Evolutionary conservation across 2,329 filamentous ascomycete genomes (phyloP).

Genomic region (Fusarium azukiicola): DNA sequence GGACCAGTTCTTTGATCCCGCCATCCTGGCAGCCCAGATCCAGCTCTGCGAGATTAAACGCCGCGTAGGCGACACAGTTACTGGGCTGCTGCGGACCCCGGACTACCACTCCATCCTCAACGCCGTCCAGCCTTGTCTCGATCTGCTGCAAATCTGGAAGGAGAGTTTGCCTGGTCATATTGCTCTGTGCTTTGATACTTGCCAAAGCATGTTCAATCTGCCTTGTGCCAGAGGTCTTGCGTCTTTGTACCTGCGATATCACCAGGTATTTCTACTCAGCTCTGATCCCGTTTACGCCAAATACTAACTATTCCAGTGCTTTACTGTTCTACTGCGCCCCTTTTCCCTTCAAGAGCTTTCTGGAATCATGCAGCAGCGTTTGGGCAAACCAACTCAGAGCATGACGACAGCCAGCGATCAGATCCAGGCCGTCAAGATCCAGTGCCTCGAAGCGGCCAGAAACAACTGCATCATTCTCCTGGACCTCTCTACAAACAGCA

Average conservation of each 20-base stretch:
- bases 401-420: constrained; percentile 12
- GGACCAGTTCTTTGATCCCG: constrained; percentile 28
- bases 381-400: constrained; percentile 11
- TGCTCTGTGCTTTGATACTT: constrained; percentile 20
- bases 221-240: constrained; percentile 30
- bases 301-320: constrained; percentile 13
- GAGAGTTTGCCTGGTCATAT: constrained; percentile 16
- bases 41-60: constrained; percentile 32
- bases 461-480: constrained; percentile 27
- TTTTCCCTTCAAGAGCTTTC: constrained; percentile 34
- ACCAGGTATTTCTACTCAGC: constrained; percentile 18
- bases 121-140: constrained; percentile 8
- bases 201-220: constrained; percentile 15
- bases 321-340: constrained; percentile 21
- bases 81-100: constrained; percentile 4
- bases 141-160: constrained; percentile 24
- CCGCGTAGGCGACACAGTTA: constrained; percentile 17
- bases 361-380: constrained; percentile 15
- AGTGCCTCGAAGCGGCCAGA: constrained; percentile 26
- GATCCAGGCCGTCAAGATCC: constrained; percentile 21
- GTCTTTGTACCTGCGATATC: constrained; percentile 29
- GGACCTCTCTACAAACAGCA: constrained; percentile 19
- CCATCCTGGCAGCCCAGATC: constrained; percentile 16
- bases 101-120: constrained; percentile 18
- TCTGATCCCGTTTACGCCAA: background rate